A percentile compares a stretch with the other conserved stretches of the same genome.
Conservation (phyloP, 2,329 filamentous ascomycete species). For the Magnaporthales sp. region DNA sequence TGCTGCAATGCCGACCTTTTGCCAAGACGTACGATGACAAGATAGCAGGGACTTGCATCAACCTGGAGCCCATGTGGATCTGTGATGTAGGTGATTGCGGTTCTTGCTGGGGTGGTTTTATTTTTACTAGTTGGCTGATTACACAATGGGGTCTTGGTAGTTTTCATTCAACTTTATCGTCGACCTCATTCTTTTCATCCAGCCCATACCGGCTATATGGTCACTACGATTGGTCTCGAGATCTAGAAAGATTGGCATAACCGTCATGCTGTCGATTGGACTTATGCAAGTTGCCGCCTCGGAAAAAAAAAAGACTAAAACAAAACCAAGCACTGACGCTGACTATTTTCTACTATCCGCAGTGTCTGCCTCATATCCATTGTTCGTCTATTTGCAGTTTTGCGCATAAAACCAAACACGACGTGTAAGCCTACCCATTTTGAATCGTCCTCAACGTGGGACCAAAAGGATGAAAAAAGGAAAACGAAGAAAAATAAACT, state of each 20-base stretch:
- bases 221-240: slow-evolving; percentile 7
- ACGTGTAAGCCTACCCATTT: background rate
- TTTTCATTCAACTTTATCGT: slow-evolving; percentile 9
- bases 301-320: background rate
- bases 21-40: slow-evolving; percentile 1
- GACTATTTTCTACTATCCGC: background rate
- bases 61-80: slow-evolving; percentile 6
- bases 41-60: slow-evolving; percentile 5
- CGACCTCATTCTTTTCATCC: slow-evolving; percentile 9
- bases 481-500: background rate
- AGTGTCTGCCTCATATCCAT: background rate
- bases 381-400: background rate
- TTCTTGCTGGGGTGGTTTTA: background rate
- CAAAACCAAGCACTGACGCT: background rate
- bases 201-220: slow-evolving; percentile 11
- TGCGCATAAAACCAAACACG: background rate
- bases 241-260: slow-evolving; percentile 9
- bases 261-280: slow-evolving; percentile 8
- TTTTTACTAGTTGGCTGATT: background rate
- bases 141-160: background rate
- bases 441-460: background rate
- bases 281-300: slow-evolving; percentile 2
- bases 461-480: background rate
- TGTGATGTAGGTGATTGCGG: background rate
- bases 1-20: slow-evolving; percentile 9